phyloP scores from a whole-genome alignment of 495 filamentous ascomycete species.

The Collariella sp. region DNA sequence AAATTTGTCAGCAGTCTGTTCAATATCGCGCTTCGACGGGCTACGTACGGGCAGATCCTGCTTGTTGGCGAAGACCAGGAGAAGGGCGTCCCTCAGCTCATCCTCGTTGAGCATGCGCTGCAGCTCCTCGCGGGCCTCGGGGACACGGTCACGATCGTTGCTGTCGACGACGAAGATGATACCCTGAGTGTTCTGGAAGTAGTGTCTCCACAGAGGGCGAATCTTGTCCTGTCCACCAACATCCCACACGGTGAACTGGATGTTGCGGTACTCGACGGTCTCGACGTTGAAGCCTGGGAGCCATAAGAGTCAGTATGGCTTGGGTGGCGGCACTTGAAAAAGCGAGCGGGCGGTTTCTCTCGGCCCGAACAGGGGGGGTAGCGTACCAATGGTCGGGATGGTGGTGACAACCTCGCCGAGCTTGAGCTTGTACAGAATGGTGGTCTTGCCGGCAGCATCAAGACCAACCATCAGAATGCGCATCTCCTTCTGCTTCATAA shows the following conservation, averaged over 20 bases:
- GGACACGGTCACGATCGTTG: conserved; percentile 99
- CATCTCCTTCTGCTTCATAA: conserved; percentile 99
- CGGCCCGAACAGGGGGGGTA: background rate
- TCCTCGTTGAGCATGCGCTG: conserved; percentile 99
- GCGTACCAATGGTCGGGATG: conserved; percentile 97
- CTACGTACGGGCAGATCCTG: conserved; percentile 95
- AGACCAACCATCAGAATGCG: conserved; percentile 99
- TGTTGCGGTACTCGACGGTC: conserved; percentile 99
- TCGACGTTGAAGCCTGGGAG: conserved; percentile 94
- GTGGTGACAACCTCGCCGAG: conserved; percentile 99
- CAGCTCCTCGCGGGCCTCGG: conserved; percentile 97
- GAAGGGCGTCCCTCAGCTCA: conserved; percentile 92
- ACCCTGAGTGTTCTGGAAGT: conserved; percentile 99
- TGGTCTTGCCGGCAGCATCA: conserved; percentile 99
- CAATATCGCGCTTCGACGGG: background rate
- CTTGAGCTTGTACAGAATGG: conserved; percentile 99
- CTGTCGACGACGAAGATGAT: conserved; percentile 99
- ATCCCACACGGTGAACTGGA: conserved; percentile 99
- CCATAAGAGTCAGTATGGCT: conserved; percentile 23
- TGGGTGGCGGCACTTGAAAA: background rate
- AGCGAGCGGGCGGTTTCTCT: background rate
- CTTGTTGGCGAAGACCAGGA: conserved; percentile 99
- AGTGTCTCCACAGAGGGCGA: conserved; percentile 97
- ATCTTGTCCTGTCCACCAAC: conserved; percentile 99
- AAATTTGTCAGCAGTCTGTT: conserved; percentile 11